A percentile compares a stretch with the other conserved stretches of the same genome.
phyloP scores from a whole-genome alignment of 164 flowering plant genomes.

The Amborella trichopoda region DNA sequence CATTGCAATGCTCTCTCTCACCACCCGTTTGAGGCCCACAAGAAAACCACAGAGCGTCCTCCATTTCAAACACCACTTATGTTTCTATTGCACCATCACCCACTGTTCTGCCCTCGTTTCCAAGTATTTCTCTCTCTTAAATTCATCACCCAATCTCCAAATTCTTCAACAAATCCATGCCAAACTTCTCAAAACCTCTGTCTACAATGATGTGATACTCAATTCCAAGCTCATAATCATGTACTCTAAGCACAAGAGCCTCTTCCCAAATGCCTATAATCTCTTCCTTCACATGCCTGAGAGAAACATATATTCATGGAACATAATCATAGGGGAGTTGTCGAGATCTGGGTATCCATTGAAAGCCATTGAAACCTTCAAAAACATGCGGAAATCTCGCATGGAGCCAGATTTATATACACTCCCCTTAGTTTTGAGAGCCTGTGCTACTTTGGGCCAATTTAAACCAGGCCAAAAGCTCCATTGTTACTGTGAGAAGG shows the following conservation, averaged over 20 bases:
- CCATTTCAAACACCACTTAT: no score
- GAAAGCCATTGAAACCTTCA: constrained; percentile 3
- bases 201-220: constrained; percentile 10
- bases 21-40: no score
- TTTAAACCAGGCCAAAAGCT: not conserved
- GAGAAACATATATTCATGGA: constrained; percentile 15
- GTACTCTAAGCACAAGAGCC: constrained; percentile 12
- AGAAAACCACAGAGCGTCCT: no score
- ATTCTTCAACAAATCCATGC: constrained; percentile 11
- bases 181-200: constrained; percentile 8
- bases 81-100: constrained; percentile 2
- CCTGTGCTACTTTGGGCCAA: constrained; percentile 7
- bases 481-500: constrained; percentile 11
- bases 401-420: constrained; percentile 7
- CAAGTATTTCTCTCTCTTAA: constrained; percentile 10
- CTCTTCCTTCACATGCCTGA: constrained; percentile 16
- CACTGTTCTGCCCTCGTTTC: constrained; percentile 1
- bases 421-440: constrained; percentile 9
- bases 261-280: constrained; percentile 7
- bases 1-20: no score
- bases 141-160: constrained; percentile 7
- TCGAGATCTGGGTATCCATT: constrained; percentile 4
- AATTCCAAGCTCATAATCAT: constrained; percentile 13
- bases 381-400: constrained; percentile 4
- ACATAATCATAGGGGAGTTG: constrained; percentile 17